Percentiles rank a stretch among this genome's conserved stretches.
These are phyloP conservation scores for Anethum foeniculum DNA, from an alignment of 140 eudicot species.

Conservation along the genomic window DNA sequence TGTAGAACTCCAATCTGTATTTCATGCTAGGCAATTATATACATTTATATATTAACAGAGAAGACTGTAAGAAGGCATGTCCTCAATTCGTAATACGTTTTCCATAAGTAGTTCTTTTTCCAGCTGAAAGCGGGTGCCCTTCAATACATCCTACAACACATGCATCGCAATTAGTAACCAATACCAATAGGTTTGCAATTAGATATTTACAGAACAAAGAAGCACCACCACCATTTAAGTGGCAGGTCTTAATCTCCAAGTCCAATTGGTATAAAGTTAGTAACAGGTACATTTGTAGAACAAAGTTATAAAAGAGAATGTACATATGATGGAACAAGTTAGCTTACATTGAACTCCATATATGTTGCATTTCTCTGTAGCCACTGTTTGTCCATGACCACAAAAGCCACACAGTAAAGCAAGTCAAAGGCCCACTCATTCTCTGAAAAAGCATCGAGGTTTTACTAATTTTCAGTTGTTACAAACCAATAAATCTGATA, in stretches of 20 bases:
- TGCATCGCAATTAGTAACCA: background rate
- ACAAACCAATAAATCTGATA: background rate
- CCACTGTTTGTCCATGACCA: slow-evolving; percentile 84
- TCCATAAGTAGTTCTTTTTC: slow-evolving; percentile 77
- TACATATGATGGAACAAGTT: background rate
- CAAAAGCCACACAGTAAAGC: slow-evolving; percentile 77
- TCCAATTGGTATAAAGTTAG: background rate
- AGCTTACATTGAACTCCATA: slow-evolving; percentile 88
- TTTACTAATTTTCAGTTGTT: background rate
- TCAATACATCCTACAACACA: slow-evolving; percentile 41
- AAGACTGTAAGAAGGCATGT: slow-evolving; percentile 82
- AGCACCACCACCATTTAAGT: background rate
- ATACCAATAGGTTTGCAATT: background rate
- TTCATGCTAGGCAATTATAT: background rate
- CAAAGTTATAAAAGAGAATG: background rate
- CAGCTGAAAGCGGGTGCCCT: slow-evolving; percentile 54
- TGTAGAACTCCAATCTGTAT: background rate
- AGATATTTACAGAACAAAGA: background rate
- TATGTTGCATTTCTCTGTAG: slow-evolving; percentile 69
- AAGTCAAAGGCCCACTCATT: slow-evolving; percentile 87
- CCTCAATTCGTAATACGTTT: slow-evolving; percentile 65
- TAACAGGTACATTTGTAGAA: background rate
- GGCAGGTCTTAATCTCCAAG: background rate
- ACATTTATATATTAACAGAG: slow-evolving; percentile 25
- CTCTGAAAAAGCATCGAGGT: slow-evolving; percentile 49